phyloP scores from a whole-genome alignment of 2,329 filamentous ascomycete species.

The Trichocomaceae sp. region DNA sequence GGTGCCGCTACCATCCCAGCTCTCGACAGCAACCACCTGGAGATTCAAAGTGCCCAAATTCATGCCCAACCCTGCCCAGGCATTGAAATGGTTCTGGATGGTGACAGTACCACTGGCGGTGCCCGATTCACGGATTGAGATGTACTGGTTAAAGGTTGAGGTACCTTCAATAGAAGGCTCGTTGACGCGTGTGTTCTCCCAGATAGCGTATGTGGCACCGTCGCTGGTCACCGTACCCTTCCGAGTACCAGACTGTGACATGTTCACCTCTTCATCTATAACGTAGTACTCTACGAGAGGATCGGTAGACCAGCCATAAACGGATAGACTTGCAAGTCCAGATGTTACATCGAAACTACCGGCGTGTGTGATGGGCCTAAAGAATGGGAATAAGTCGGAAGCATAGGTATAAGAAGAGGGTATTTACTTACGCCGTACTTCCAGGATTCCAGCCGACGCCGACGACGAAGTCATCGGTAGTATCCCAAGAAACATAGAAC shows the following conservation, averaged over 20 bases:
- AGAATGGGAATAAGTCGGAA: background rate
- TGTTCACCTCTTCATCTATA: constrained; percentile 30
- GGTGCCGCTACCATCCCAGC: constrained; percentile 5
- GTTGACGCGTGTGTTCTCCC: constrained; percentile 31
- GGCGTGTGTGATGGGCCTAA: constrained; percentile 21
- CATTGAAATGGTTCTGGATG: constrained; percentile 33
- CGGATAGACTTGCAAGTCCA: constrained; percentile 23
- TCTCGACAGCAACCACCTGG: constrained; percentile 40
- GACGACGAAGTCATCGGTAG: constrained; percentile 49
- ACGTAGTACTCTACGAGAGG: constrained; percentile 35
- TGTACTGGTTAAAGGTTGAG: constrained; percentile 39
- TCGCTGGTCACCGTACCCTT: constrained; percentile 33
- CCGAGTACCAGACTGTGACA: constrained; percentile 21
- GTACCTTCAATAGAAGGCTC: constrained; percentile 37
- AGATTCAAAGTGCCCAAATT: constrained; percentile 32
- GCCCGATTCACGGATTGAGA: constrained; percentile 34
- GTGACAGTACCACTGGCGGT: constrained; percentile 32
- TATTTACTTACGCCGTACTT: constrained; percentile 37
- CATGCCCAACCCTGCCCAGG: constrained; percentile 29
- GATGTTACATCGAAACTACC: constrained; percentile 25
- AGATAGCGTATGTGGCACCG: constrained; percentile 34
- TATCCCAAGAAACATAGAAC: constrained; percentile 44
- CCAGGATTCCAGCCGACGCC: constrained; percentile 56
- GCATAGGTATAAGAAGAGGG: background rate
- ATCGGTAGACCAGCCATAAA: constrained; percentile 39